Conservation (phyloP, 1,139 yeast genomes). For the Yamadazyma membranifaciens region DNA sequence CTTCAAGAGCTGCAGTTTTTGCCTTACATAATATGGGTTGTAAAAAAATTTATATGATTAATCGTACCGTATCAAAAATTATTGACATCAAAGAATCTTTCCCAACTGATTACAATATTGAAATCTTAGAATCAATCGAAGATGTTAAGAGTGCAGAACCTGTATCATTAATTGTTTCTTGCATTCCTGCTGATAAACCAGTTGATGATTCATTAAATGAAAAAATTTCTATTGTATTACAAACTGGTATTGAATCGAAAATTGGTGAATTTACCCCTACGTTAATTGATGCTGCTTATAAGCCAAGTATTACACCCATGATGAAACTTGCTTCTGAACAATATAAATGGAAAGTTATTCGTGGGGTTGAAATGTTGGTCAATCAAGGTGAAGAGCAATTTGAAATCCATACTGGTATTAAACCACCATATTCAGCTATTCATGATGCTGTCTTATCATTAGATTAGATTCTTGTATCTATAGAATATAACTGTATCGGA, state of each 20-base stretch:
- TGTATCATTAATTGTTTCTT: constrained; percentile 70
- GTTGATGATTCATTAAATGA: constrained; percentile 53
- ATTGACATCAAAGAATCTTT: constrained; percentile 57
- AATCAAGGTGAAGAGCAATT: constrained; percentile 92
- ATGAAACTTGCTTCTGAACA: constrained; percentile 70
- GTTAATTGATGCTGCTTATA: constrained; percentile 89
- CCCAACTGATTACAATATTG: constrained; percentile 60
- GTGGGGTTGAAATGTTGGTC: constrained; percentile 89
- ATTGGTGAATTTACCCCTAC: constrained; percentile 45
- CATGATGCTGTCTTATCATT: constrained; percentile 52
- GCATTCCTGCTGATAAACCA: constrained; percentile 86
- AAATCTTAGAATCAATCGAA: constrained; percentile 51
- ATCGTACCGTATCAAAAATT: constrained; percentile 74
- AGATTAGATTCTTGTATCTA: constrained; percentile 9
- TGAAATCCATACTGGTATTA: constrained; percentile 69
- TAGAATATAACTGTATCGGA: not conserved
- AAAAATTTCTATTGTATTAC: constrained; percentile 48
- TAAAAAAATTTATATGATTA: constrained; percentile 68
- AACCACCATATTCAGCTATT: constrained; percentile 60
- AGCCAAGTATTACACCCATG: constrained; percentile 80
- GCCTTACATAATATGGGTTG: constrained; percentile 85
- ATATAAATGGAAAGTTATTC: constrained; percentile 67
- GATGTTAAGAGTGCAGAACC: constrained; percentile 41
- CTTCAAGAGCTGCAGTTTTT: constrained; percentile 91
- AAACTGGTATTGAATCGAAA: constrained; percentile 29